phyloP scores from a whole-genome alignment of 2,329 filamentous ascomycete genomes.

The Verticillium albo-atrum region DNA sequence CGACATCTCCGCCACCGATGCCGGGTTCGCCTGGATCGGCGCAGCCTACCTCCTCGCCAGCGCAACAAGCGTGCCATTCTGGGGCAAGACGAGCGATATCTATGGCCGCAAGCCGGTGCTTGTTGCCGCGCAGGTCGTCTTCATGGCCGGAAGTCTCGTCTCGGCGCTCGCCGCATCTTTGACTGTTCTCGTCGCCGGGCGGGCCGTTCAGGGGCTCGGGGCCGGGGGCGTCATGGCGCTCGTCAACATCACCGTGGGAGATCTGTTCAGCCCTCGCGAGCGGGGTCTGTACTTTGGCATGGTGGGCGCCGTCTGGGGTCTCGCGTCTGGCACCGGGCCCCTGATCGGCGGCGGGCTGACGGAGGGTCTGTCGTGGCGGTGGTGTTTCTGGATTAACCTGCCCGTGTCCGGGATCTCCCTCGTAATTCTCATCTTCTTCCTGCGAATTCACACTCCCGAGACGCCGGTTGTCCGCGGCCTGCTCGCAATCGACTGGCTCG shows the following conservation, averaged over 20 bases:
- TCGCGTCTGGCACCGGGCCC: constrained; percentile 61
- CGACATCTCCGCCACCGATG: constrained; percentile 57
- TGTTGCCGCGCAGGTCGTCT: constrained; percentile 44
- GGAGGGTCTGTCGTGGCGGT: constrained; percentile 59
- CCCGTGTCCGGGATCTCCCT: constrained; percentile 43
- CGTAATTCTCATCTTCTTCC: constrained; percentile 51
- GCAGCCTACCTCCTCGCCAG: constrained; percentile 69
- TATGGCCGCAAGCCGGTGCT: constrained; percentile 54
- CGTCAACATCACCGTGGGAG: constrained; percentile 54
- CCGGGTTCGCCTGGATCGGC: constrained; percentile 75
- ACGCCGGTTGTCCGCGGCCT: constrained; percentile 55
- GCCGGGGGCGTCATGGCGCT: constrained; percentile 55
- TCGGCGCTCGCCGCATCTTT: constrained; percentile 38
- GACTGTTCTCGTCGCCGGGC: constrained; percentile 8
- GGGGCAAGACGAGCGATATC: constrained; percentile 60
- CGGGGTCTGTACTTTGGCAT: constrained; percentile 49
- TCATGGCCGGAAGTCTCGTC: constrained; percentile 50
- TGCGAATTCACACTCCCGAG: constrained; percentile 60
- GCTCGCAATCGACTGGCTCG: constrained; percentile 57
- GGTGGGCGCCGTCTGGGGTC: constrained; percentile 56
- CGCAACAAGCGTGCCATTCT: constrained; percentile 62
- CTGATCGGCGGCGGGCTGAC: constrained; percentile 67
- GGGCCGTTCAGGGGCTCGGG: constrained; percentile 48
- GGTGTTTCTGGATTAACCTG: constrained; percentile 66
- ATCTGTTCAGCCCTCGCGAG: constrained; percentile 48